Evolutionary conservation across 768 basidiomycete genomes (phyloP).

Genomic region (Pluteus cervinus): DNA sequence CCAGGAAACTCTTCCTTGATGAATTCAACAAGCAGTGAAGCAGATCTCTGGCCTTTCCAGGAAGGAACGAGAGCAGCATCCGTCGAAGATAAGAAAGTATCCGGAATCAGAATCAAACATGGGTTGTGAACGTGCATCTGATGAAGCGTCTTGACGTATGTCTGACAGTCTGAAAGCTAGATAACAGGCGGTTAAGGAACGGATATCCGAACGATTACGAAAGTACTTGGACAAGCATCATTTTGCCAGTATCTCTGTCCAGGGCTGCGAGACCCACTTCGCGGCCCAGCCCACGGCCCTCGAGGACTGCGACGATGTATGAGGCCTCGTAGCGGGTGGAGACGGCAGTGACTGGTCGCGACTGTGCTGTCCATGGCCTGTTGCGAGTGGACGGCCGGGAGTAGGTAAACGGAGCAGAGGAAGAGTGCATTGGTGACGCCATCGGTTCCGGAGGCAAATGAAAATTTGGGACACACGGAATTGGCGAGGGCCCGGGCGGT

Average conservation of each 20-base stretch:
- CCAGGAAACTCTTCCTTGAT: slow-evolving; percentile 71
- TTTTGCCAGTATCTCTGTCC: slow-evolving; percentile 72
- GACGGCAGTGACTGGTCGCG: slow-evolving; percentile 60
- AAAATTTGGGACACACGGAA: too few relatives aligned
- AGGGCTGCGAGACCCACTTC: slow-evolving; percentile 87
- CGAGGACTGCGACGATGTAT: slow-evolving; percentile 64
- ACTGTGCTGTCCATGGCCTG: too few relatives aligned
- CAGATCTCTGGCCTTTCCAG: slow-evolving; percentile 36
- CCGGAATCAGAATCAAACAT: slow-evolving; percentile 68
- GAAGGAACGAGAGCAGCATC: slow-evolving; percentile 41
- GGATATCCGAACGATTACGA: slow-evolving; percentile 6
- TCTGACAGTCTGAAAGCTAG: slow-evolving; percentile 80
- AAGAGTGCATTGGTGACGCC: too few relatives aligned
- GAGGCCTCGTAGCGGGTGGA: slow-evolving; percentile 54
- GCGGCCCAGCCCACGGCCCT: slow-evolving; percentile 71
- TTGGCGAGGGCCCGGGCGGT: too few relatives aligned
- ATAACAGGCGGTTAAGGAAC: slow-evolving; percentile 2
- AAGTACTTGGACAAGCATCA: slow-evolving; percentile 80
- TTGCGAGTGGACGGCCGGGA: too few relatives aligned
- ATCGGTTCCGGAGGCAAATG: too few relatives aligned
- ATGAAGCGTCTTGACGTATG: slow-evolving; percentile 84
- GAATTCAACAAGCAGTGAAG: slow-evolving; percentile 65
- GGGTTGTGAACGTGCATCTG: slow-evolving; percentile 80
- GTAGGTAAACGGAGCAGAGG: too few relatives aligned
- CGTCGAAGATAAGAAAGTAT: slow-evolving; percentile 65